Conservation (phyloP, 306 rosid species). For the Fagus crenata region DNA sequence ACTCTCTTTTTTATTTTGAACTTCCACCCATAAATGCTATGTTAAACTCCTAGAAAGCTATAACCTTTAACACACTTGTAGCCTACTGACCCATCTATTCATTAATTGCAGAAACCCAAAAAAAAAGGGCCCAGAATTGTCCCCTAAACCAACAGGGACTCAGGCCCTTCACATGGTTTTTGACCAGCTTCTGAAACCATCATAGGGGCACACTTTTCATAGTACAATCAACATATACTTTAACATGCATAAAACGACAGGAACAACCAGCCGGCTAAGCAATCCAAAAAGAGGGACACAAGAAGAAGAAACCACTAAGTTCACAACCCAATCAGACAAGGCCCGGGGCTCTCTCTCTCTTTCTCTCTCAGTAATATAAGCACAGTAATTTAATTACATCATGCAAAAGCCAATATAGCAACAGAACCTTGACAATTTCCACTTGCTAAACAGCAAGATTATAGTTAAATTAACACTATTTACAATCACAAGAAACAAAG, state of each 20-base stretch:
- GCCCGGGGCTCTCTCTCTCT: not conserved
- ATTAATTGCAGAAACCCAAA: not conserved
- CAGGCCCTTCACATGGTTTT: too few relatives aligned
- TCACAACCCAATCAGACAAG: not conserved
- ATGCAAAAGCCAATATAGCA: not conserved
- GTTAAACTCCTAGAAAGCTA: not conserved
- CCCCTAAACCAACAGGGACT: not conserved
- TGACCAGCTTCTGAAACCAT: too few relatives aligned
- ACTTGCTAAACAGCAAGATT: not conserved
- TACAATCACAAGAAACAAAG: slow-evolving; percentile 8
- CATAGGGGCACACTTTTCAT: too few relatives aligned
- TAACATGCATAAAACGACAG: not conserved
- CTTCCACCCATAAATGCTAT: not conserved
- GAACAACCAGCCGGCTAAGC: not conserved
- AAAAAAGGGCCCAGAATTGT: not conserved
- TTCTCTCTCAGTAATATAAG: not conserved
- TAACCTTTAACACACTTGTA: not conserved
- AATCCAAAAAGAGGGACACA: not conserved
- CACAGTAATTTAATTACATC: not conserved
- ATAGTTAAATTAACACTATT: slow-evolving; percentile 2
- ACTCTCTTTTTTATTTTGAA: too few relatives aligned
- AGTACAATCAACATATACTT: not conserved
- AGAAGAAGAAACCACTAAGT: too few relatives aligned
- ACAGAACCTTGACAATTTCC: not conserved
- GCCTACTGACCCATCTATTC: not conserved